These are phyloP conservation scores for Calycina herbarum DNA, from an alignment of 2,329 filamentous ascomycete species.

Conservation along the genomic window DNA sequence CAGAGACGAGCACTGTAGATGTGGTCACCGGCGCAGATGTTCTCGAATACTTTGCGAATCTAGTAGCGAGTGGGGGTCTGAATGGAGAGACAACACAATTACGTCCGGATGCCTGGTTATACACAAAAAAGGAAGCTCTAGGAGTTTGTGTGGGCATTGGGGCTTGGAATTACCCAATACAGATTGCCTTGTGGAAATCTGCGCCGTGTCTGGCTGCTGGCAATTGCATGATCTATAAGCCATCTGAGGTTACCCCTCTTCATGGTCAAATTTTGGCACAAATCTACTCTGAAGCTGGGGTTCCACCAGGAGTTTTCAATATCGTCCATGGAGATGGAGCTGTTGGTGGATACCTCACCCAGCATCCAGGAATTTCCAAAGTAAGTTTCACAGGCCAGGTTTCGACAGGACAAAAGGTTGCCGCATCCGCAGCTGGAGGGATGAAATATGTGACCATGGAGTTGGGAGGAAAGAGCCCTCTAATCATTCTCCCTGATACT, in stretches of 20 bases:
- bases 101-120: constrained; percentile 75
- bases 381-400: constrained; percentile 91
- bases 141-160: constrained; percentile 86
- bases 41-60: constrained; percentile 81
- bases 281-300: constrained; percentile 74
- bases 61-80: constrained; percentile 73
- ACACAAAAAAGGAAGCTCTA: constrained; percentile 77
- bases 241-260: constrained; percentile 83
- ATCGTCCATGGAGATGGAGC: constrained; percentile 79
- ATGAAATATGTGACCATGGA: constrained; percentile 96
- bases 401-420: constrained; percentile 78
- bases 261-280: constrained; percentile 74
- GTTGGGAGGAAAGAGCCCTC: constrained; percentile 81
- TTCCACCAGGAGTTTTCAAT: constrained; percentile 84
- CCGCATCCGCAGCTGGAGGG: constrained; percentile 68
- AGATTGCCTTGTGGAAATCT: constrained; percentile 89
- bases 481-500: constrained; percentile 78
- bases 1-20: constrained; percentile 82
- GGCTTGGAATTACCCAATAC: constrained; percentile 90
- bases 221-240: constrained; percentile 90
- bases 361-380: constrained; percentile 74
- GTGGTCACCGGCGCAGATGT: constrained; percentile 81
- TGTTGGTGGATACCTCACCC: constrained; percentile 72
- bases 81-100: constrained; percentile 79
- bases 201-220: constrained; percentile 82